These are phyloP conservation scores for Calocera cornea DNA, from an alignment of 768 basidiomycete genomes.

Conservation along the genomic window DNA sequence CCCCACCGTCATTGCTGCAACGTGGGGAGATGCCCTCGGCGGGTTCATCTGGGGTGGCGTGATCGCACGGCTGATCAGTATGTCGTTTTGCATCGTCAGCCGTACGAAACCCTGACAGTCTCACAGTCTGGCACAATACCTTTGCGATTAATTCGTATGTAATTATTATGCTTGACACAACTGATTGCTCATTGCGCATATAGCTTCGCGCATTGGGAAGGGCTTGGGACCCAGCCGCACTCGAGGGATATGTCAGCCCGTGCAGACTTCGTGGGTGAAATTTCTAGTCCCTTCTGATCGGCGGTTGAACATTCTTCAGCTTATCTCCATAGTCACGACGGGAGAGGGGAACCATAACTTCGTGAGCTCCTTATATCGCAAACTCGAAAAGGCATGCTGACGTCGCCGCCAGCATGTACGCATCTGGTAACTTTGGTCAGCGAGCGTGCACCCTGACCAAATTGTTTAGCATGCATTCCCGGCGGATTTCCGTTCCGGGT, in stretches of 20 bases:
- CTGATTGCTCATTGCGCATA: slow-evolving; percentile 15
- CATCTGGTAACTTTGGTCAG: slow-evolving; percentile 14
- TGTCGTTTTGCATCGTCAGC: slow-evolving; percentile 17
- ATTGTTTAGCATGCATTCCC: slow-evolving; percentile 56
- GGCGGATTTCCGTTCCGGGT: slow-evolving; percentile 55
- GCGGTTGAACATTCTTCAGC: slow-evolving; percentile 24
- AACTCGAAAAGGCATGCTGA: neutral
- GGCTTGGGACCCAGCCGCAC: slow-evolving; percentile 69
- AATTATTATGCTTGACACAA: neutral
- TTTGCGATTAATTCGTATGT: slow-evolving; percentile 54
- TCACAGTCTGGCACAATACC: slow-evolving; percentile 54
- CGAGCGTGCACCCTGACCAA: neutral
- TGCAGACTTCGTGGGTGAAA: slow-evolving; percentile 46
- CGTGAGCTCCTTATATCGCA: slow-evolving; percentile 30
- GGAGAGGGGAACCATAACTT: slow-evolving; percentile 74
- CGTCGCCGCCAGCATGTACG: slow-evolving; percentile 33
- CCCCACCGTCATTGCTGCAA: slow-evolving; percentile 40
- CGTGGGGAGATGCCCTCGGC: slow-evolving; percentile 53
- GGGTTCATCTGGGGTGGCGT: slow-evolving; percentile 60
- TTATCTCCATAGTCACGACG: slow-evolving; percentile 53
- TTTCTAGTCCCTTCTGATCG: neutral
- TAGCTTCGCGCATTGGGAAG: slow-evolving; percentile 69
- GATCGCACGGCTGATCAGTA: slow-evolving; percentile 46
- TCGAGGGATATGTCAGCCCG: slow-evolving; percentile 67
- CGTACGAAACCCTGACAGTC: neutral